phyloP scores from a whole-genome alignment of 306 rosid species.

The Citrullus mucosospermus region DNA sequence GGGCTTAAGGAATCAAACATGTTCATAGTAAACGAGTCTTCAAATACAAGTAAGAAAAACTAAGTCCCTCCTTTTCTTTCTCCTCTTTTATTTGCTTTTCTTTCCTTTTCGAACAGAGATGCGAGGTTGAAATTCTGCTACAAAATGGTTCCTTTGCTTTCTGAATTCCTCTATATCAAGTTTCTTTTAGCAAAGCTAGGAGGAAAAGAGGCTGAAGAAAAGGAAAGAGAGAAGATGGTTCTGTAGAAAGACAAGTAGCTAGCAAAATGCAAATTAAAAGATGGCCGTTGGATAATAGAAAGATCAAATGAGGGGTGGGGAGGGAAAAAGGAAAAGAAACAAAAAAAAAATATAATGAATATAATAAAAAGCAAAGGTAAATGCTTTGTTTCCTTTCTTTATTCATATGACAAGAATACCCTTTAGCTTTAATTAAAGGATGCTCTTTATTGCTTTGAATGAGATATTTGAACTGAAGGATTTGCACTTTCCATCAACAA shows the following conservation, averaged over 20 bases:
- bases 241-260: conserved; percentile 18
- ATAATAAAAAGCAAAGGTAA: conserved; percentile 21
- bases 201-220: conserved; percentile 18
- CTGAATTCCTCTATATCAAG: conserved; percentile 27
- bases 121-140: conserved; percentile 31
- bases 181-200: conserved; percentile 44
- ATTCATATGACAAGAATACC: conserved; percentile 58
- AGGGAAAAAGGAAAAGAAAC: conserved; percentile 23
- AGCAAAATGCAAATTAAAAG: conserved; percentile 8
- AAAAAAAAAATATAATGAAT: background rate
- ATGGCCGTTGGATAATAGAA: conserved; percentile 63
- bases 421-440: conserved; percentile 71
- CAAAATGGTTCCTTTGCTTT: conserved; percentile 19
- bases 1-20: conserved; percentile 69
- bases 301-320: conserved; percentile 52
- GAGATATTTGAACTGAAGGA: conserved; percentile 17
- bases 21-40: conserved; percentile 47
- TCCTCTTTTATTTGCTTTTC: conserved; percentile 24
- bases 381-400: conserved; percentile 38
- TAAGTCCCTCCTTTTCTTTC: conserved; percentile 27
- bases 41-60: conserved; percentile 63
- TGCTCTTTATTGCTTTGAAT: conserved; percentile 58
- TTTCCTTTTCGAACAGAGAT: conserved; percentile 29
- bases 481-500: conserved; percentile 48
- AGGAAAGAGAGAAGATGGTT: conserved; percentile 14